A percentile compares a stretch with the other conserved stretches of the same genome.
Evolutionary conservation across 2,329 filamentous ascomycete species (phyloP).

Genomic region (Elsinoe fawcettii): DNA sequence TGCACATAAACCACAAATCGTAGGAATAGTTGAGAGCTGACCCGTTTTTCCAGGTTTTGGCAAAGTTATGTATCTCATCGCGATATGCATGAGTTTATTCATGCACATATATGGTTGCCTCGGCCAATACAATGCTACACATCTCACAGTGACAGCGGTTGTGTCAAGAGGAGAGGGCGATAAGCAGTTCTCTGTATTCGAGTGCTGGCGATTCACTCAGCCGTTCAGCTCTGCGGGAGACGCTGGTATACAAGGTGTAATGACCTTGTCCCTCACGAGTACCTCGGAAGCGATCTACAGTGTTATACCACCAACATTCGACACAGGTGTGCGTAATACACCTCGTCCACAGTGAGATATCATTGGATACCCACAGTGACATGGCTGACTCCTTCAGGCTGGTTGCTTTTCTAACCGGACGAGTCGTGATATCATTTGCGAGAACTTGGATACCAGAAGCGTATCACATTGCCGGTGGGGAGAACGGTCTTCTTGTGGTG

Average conservation of each 20-base stretch:
- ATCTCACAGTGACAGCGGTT: constrained; percentile 29
- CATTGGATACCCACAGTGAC: constrained; percentile 16
- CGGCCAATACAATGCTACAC: constrained; percentile 14
- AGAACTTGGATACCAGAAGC: not conserved
- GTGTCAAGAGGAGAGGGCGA: constrained; percentile 26
- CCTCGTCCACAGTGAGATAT: constrained; percentile 27
- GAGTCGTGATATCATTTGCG: not conserved
- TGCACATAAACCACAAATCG: too few relatives aligned
- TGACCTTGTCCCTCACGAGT: constrained; percentile 22
- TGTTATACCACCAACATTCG: constrained; percentile 28
- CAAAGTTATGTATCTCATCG: not conserved
- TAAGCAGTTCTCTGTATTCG: constrained; percentile 23
- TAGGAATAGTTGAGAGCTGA: too few relatives aligned
- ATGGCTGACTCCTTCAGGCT: not conserved
- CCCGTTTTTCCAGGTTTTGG: too few relatives aligned
- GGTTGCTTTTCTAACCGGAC: not conserved
- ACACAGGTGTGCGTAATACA: constrained; percentile 30
- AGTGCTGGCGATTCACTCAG: constrained; percentile 30
- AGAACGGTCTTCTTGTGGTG: not conserved
- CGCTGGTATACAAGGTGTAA: constrained; percentile 26
- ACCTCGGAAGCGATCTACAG: constrained; percentile 26
- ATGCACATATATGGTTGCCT: not conserved
- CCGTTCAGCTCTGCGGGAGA: constrained; percentile 25
- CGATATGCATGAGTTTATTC: not conserved
- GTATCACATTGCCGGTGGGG: not conserved